Base-by-base conservation (phyloP, 495 filamentous ascomycete genomes). In the Penicillium simplicissimum region DNA sequence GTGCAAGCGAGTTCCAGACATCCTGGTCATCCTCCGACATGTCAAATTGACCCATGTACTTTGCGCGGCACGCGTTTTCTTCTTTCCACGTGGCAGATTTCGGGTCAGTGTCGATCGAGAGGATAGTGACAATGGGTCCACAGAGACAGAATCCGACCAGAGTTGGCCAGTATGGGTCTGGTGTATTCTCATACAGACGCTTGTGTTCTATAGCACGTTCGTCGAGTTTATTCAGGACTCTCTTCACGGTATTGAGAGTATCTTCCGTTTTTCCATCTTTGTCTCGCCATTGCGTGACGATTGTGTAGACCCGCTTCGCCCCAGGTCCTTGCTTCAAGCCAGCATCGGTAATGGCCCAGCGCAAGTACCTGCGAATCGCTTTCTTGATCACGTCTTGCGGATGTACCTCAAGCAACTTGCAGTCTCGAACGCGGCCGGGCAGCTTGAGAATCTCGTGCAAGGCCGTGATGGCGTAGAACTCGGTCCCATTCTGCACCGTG, bases 1-100 rank as follows among this genome's bases (percentile, higher is more conserved):
- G 47, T 1, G 77, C 76, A 31, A 82, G 68, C 8, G 77, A 78
- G 59, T 79, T 78, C 81, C 81, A 83, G 2, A 81, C 78, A 63
- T 82, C 80, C 53, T 79, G 73, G 3, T 72, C 73, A 0, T 53
- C 25, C 15, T 77, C 73, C 3, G 68, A 66, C 36, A 81, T 66
- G 59, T 82, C 76, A 60, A 78, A 76, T 5, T 74, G 74, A 8
- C 64, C 71, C 21, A 82, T 67, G 35, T 71, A 74, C 33, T 70
- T 73, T 15, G 63, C 57, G 28, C 47, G 59, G 33, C 55, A 63
- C 8, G 69, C 63, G 1, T 37, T 33, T 19, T 62, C 57, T 4
- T 60, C 42, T 2, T 8, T 55, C 42, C 57, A 62, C 28, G 55
- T 23, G 23, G 43, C 35, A 48, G 67, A 52, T 21, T 52, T 14